Evolutionary conservation across 768 basidiomycete genomes (phyloP), one percentile per base, ranked within the genome.

Genomic region (Rhizopogon rudus): DNA sequence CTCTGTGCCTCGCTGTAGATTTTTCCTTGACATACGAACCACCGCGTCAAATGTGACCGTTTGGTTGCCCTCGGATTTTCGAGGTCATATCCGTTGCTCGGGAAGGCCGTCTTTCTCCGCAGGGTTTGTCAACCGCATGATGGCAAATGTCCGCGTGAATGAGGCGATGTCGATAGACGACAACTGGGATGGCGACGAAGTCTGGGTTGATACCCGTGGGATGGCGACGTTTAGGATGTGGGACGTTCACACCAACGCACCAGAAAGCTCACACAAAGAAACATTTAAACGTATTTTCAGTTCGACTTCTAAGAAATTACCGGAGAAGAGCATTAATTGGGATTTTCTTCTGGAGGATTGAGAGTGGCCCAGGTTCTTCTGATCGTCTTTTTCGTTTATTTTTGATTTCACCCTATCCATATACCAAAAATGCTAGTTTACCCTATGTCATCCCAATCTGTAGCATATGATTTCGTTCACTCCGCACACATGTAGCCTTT

Each of bases 51-150:
- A 88, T 61, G 79, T 91, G 31, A 88, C 83, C 5, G 69, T 91
- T 56, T 91, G 84, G 82, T 75, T 91, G 17, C 89, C 89, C 13
- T 89, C 87, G 37, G 88, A 91, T 63, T 91, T 91, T 71, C 80
- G 75, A 53, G 89, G 89, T 22, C 79, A 73, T 39, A 87, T 91
- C 40, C 79, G 76, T 61, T 70, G 80, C 61, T 69, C 76, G 13
- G 79, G 80, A 45, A 79, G 73, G 57, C 73, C 78, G 5, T 67
- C 74, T 7, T 85, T 83, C 68, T 91, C 88, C 20, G 77, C 87
- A 8, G 88, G 87, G 41, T 91, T 91, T 70, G 69, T 81, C 51
- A 89, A 90, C 68, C 80, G 81, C 57, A 83, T 91, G 54, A 70
- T 82, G 65, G 70, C 65, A 41, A 81, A 83, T 55, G 77, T 77